These are phyloP conservation scores for Agaricus blazei DNA, from an alignment of 768 basidiomycete species.

Conservation along the genomic window DNA sequence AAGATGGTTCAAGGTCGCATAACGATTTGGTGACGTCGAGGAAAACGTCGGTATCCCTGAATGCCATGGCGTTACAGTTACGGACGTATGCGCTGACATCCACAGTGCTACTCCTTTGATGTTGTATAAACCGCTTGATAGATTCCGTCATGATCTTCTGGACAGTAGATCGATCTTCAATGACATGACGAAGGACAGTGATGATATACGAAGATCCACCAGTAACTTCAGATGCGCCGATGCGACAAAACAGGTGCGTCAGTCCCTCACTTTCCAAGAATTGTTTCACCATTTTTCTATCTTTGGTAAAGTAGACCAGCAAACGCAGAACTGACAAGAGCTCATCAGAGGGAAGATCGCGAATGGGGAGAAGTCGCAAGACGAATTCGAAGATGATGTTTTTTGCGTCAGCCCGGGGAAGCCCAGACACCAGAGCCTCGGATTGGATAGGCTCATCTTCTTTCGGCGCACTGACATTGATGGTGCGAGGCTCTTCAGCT, in stretches of 20 bases:
- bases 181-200: constrained; percentile 86
- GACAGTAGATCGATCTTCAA: constrained; percentile 70
- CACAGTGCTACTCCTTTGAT: constrained; percentile 59
- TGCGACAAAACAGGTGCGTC: constrained; percentile 55
- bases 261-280: constrained; percentile 70
- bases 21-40: constrained; percentile 65
- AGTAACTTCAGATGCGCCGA: constrained; percentile 54
- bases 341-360: constrained; percentile 72
- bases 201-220: constrained; percentile 81
- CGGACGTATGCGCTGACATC: constrained; percentile 74
- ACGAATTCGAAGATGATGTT: constrained; percentile 71
- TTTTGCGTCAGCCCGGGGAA: constrained; percentile 56
- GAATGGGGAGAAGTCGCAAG: constrained; percentile 60
- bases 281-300: constrained; percentile 55
- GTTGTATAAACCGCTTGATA: constrained; percentile 74
- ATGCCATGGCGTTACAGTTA: constrained; percentile 69
- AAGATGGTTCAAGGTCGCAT: constrained; percentile 53
- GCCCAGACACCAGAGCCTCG: constrained; percentile 52
- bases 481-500: constrained; percentile 64
- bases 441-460: constrained; percentile 59
- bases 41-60: constrained; percentile 77
- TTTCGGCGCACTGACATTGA: constrained; percentile 58
- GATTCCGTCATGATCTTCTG: constrained; percentile 76
- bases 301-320: constrained; percentile 79
- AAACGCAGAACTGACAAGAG: constrained; percentile 77